Evolutionary conservation across 768 basidiomycete genomes (phyloP).

Genomic region (Strobilomyces confusus): DNA sequence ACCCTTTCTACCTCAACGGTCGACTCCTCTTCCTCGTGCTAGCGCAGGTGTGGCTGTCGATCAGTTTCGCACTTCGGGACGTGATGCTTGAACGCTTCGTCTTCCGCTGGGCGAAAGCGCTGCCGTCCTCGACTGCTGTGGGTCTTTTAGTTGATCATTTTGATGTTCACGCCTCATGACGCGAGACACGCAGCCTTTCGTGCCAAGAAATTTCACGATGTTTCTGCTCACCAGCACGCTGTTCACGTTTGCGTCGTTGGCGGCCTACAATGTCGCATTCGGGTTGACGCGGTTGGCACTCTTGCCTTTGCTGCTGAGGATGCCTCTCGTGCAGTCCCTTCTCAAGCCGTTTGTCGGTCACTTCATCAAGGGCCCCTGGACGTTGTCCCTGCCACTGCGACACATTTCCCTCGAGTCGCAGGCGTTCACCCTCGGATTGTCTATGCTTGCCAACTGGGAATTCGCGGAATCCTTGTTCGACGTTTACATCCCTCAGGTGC

Average conservation of each 20-base stretch:
- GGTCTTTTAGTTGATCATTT: constrained; percentile 1
- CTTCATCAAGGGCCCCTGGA: constrained; percentile 57
- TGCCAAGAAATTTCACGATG: constrained; percentile 16
- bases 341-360: constrained; percentile 63
- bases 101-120: constrained; percentile 38
- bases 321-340: constrained; percentile 49
- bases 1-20: constrained; percentile 71
- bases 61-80: constrained; percentile 50
- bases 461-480: constrained; percentile 59
- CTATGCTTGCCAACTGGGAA: constrained; percentile 61
- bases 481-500: constrained; percentile 52
- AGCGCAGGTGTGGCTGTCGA: constrained; percentile 47
- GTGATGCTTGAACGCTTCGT: constrained; percentile 61
- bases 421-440: constrained; percentile 47
- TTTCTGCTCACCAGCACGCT: constrained; percentile 38
- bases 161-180: neutral
- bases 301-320: constrained; percentile 48
- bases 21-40: constrained; percentile 56
- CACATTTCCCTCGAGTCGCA: constrained; percentile 44
- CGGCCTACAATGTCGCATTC: constrained; percentile 42
- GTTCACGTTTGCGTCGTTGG: constrained; percentile 37
- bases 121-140: constrained; percentile 16
- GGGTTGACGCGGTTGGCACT: constrained; percentile 42
- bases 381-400: constrained; percentile 44
- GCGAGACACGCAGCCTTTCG: constrained; percentile 15